A percentile compares a stretch with the other conserved stretches of the same genome.
These are phyloP conservation scores for Anastatica hierochuntica DNA, from an alignment of 345 rosid species.

Conservation along the genomic window DNA sequence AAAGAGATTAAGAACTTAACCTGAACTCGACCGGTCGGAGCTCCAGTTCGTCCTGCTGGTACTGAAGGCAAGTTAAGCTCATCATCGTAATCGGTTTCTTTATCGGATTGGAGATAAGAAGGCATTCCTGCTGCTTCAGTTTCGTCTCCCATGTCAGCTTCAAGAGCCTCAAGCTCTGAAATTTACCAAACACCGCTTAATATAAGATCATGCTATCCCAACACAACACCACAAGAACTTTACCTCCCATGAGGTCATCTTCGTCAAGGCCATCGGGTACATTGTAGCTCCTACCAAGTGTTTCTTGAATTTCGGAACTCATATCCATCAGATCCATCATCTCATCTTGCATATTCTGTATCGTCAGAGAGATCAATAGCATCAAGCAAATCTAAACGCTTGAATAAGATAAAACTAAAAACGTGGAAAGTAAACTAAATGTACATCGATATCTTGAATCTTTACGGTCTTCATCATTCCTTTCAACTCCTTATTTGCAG, in stretches of 20 bases:
- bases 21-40: slow-evolving; percentile 53
- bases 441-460: slow-evolving; percentile 87
- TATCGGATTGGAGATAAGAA: slow-evolving; percentile 90
- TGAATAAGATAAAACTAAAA: not conserved
- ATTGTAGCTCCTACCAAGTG: slow-evolving; percentile 81
- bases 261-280: slow-evolving; percentile 98
- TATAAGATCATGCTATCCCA: too few relatives aligned
- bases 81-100: slow-evolving; percentile 51
- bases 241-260: slow-evolving; percentile 99
- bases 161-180: slow-evolving; percentile 93
- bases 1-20: slow-evolving; percentile 25
- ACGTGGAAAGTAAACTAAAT: slow-evolving; percentile 17
- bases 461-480: slow-evolving; percentile 99
- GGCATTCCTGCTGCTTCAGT: slow-evolving; percentile 75
- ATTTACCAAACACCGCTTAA: not conserved
- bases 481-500: slow-evolving; percentile 94
- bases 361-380: slow-evolving; percentile 2
- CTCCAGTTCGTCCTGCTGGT: slow-evolving; percentile 51
- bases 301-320: slow-evolving; percentile 90
- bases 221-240: not conserved
- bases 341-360: slow-evolving; percentile 95
- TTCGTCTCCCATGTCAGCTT: slow-evolving; percentile 93
- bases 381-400: not conserved
- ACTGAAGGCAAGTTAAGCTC: slow-evolving; percentile 81
- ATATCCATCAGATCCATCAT: slow-evolving; percentile 99